Evolutionary conservation across 1,139 yeast genomes (phyloP).

Genomic region (Nakaseomyces sp.): DNA sequence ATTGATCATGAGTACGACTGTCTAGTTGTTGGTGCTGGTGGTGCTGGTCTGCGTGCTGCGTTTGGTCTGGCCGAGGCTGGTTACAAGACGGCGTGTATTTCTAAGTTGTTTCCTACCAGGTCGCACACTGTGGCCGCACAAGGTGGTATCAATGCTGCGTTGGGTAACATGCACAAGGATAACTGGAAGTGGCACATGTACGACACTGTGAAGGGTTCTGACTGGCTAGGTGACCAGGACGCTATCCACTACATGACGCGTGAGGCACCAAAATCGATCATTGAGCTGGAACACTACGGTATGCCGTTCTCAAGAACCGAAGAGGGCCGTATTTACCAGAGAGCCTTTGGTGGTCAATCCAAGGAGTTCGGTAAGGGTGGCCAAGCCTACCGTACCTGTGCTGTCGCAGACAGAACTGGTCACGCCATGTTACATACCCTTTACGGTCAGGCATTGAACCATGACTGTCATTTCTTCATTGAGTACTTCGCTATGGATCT

Average conservation of each 20-base stretch:
- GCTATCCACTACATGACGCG: constrained; percentile 98
- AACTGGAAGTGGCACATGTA: constrained; percentile 99
- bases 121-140: constrained; percentile 99
- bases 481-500: constrained; percentile 95
- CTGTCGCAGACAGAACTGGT: constrained; percentile 98
- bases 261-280: constrained; percentile 93
- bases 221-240: constrained; percentile 99
- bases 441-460: constrained; percentile 93
- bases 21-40: constrained; percentile 97
- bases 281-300: constrained; percentile 96
- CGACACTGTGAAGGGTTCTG: constrained; percentile 99
- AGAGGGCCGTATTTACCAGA: constrained; percentile 93
- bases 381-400: constrained; percentile 98
- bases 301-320: constrained; percentile 97
- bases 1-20: constrained; percentile 97
- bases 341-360: constrained; percentile 98
- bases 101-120: constrained; percentile 95
- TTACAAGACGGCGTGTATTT: constrained; percentile 92
- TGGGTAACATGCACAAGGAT: constrained; percentile 92
- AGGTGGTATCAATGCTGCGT: constrained; percentile 98
- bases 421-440: constrained; percentile 93
- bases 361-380: constrained; percentile 96
- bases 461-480: constrained; percentile 95
- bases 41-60: constrained; percentile 98
- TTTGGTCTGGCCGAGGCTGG: constrained; percentile 97